Evolutionary conservation across 2,329 filamentous ascomycete genomes (phyloP).

Genomic region (Xylariaceae sp.): DNA sequence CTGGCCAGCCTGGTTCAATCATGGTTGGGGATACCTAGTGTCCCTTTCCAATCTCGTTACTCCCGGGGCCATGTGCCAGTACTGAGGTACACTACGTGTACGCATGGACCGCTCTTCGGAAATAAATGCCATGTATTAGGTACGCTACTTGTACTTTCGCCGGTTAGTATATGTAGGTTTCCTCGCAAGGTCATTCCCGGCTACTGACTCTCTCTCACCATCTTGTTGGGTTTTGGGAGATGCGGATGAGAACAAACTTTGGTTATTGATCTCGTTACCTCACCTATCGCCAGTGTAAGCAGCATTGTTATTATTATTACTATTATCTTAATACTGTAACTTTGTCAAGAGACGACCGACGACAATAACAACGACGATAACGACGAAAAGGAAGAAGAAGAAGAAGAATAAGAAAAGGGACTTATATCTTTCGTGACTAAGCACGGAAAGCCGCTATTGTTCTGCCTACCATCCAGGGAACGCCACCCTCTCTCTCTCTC

Average conservation of each 20-base stretch:
- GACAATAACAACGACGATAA: neutral
- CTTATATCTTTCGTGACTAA: neutral
- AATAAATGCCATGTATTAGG: neutral
- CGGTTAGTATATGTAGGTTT: slow-evolving; percentile 26
- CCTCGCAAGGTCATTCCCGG: slow-evolving; percentile 24
- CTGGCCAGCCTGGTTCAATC: slow-evolving; percentile 10
- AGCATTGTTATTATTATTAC: neutral
- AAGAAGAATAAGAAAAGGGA: neutral
- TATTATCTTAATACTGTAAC: too few species aligned
- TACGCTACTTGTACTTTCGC: neutral
- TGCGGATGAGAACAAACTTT: slow-evolving; percentile 4
- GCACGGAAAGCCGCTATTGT: neutral
- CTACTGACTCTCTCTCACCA: slow-evolving; percentile 16
- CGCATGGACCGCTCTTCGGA: neutral
- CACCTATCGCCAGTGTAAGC: neutral
- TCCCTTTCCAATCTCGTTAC: slow-evolving; percentile 24
- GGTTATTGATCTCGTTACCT: slow-evolving; percentile 2
- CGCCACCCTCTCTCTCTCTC: neutral
- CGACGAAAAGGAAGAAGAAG: neutral
- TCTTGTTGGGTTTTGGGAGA: slow-evolving; percentile 13
- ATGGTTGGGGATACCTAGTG: slow-evolving; percentile 18
- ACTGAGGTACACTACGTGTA: slow-evolving; percentile 8
- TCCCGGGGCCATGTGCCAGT: slow-evolving; percentile 22
- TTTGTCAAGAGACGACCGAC: neutral
- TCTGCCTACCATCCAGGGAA: neutral